Evolutionary conservation across 192 early-diverging fungal genomes (phyloP), one percentile per base, ranked within the genome.

Genomic region (Backusella tarrabulga): DNA sequence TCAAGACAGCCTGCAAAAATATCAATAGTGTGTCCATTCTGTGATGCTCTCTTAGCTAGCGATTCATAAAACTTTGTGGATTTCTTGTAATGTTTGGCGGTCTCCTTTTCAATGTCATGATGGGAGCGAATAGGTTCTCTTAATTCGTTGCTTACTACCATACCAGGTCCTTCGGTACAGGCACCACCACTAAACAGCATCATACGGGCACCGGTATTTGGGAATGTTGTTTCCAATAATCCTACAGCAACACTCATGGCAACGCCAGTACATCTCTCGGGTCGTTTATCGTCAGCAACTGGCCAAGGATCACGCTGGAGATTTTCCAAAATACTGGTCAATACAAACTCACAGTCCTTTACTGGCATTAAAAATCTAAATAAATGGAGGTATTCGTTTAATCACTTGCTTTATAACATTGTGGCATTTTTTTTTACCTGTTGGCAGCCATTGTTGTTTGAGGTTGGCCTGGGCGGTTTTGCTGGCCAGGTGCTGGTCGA

Each of bases 221-320:
- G 95, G 85, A 93, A 98, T 3, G 95, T 90, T 12, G 94, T 85
- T 92, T 99, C 98, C 83, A 99, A 86, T 32, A 99, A 86, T 17
- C 94, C 93, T 35, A 96, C 90, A 0, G 96, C 97, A 34, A 99
- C 96, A 70, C 93, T 92, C 83, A 97, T 88, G 0, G 98, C 98
- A 14, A 95, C 95, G 72, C 98, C 98, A 1, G 97, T 97, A 86
- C 97, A 97, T 54, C 98, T 89, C 76, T 96, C 88, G 29, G 96
- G 89, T 44, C 98, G 95, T 82, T 93, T 94, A 80, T 95, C 96
- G 69, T 88, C 89, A 19, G 92, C 91, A 7, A 97, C 94, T 1
- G 96, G 96, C 97, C 97, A 99, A 9, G 97, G 98, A 83, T 99
- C 98, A 71, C 94, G 93, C 87, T 98, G 98, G 67, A 99, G 88